phyloP scores from a whole-genome alignment of 331 rosid genomes.

The Cydonia oblonga region DNA sequence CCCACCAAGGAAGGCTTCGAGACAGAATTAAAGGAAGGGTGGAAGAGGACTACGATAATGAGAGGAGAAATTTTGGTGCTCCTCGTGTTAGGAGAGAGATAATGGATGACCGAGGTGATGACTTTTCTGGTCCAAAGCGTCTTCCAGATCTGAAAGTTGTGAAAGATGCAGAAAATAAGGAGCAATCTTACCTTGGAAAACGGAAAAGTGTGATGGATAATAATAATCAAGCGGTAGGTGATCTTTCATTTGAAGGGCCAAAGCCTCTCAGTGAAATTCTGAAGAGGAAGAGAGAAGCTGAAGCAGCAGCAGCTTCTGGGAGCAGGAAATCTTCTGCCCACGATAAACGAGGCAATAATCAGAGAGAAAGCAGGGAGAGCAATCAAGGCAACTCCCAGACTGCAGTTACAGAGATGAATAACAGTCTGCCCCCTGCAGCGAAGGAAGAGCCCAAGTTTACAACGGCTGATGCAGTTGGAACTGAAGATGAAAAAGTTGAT shows the following conservation, averaged over 20 bases:
- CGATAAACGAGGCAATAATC: constrained; percentile 13
- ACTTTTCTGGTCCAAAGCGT: constrained; percentile 55
- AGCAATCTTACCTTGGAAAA: constrained; percentile 48
- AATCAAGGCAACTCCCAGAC: constrained; percentile 12
- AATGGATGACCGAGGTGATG: constrained; percentile 24
- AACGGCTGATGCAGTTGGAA: constrained; percentile 24
- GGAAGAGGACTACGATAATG: constrained; percentile 44
- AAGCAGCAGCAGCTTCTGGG: constrained; percentile 25
- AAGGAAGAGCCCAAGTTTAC: constrained; percentile 33
- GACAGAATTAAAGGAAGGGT: constrained; percentile 66
- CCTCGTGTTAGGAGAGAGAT: constrained; percentile 33
- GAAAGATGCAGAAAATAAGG: constrained; percentile 32
- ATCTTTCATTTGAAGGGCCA: constrained; percentile 71
- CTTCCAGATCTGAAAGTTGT: constrained; percentile 58
- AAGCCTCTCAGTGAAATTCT: constrained; percentile 89
- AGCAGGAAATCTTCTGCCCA: constrained; percentile 23
- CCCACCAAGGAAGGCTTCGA: constrained; percentile 52
- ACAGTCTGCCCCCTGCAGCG: constrained; percentile 10
- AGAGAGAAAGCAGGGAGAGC: constrained; percentile 17
- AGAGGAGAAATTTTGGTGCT: constrained; percentile 38
- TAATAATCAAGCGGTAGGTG: constrained; percentile 39
- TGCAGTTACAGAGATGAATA: constrained; percentile 5
- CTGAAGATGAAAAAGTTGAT: constrained; percentile 19
- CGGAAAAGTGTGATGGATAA: constrained; percentile 33
- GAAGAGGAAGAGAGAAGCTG: constrained; percentile 61